Conservation (phyloP, 768 basidiomycete species). For the Xerocomus spinulosus region DNA sequence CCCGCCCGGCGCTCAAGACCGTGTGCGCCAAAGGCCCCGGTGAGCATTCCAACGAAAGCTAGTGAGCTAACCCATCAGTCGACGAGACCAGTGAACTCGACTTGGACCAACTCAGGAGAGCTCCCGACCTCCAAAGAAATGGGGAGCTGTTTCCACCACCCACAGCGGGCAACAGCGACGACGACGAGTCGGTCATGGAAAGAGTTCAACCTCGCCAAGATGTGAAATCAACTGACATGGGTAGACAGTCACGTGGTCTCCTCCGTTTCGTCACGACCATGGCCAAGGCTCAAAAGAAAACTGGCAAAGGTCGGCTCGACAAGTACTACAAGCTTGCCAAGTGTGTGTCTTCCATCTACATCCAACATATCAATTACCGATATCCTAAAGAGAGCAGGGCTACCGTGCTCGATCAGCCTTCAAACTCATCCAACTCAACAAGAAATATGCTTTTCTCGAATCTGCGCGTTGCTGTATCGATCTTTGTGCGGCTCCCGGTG, state of each 20-base stretch:
- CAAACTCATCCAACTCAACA: constrained; percentile 98
- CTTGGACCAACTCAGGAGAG: constrained; percentile 34
- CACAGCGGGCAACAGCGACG: constrained; percentile 21
- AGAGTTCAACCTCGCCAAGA: background rate
- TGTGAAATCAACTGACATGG: too few species aligned
- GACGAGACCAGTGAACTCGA: background rate
- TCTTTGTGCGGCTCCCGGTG: constrained; percentile 97
- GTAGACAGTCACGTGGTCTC: too few species aligned
- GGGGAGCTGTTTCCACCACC: constrained; percentile 9
- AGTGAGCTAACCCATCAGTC: constrained; percentile 1
- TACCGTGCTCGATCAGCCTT: constrained; percentile 99
- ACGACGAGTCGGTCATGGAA: constrained; percentile 28
- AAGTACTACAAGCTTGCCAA: constrained; percentile 97
- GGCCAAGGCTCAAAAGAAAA: constrained; percentile 89
- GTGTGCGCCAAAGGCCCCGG: constrained; percentile 70
- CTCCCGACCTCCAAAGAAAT: constrained; percentile 43
- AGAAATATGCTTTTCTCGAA: constrained; percentile 92
- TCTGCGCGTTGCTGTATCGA: constrained; percentile 91
- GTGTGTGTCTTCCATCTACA: constrained; percentile 34
- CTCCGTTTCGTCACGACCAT: too few species aligned
- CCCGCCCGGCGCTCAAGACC: constrained; percentile 45
- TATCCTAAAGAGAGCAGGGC: constrained; percentile 80
- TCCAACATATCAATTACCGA: constrained; percentile 6
- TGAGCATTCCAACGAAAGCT: constrained; percentile 48
- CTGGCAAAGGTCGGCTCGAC: constrained; percentile 91